These are phyloP conservation scores for Myriangium duriaei DNA, from an alignment of 2,329 filamentous ascomycete genomes.

Conservation along the genomic window DNA sequence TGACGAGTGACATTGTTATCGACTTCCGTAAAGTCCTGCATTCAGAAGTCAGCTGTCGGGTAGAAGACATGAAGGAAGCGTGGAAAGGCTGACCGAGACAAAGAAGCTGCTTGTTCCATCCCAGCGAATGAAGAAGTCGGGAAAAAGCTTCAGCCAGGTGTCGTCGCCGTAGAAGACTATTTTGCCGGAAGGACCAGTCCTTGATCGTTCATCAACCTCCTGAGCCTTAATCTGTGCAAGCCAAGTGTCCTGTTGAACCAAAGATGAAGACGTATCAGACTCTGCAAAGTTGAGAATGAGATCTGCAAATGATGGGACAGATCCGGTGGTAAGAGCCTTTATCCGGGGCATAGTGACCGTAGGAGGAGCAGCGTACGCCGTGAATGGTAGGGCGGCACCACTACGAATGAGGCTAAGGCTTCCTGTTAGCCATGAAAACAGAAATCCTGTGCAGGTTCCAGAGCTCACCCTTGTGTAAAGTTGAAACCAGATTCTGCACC, in stretches of 20 bases:
- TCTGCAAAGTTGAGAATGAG: slow-evolving; percentile 95
- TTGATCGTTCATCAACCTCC: slow-evolving; percentile 15
- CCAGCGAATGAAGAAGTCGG: slow-evolving; percentile 67
- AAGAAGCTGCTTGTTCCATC: slow-evolving; percentile 98
- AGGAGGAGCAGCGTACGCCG: slow-evolving; percentile 87
- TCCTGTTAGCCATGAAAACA: neutral
- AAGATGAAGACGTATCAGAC: slow-evolving; percentile 76
- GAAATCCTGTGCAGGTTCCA: no score
- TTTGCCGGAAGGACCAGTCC: slow-evolving; percentile 40
- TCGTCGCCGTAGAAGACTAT: slow-evolving; percentile 95
- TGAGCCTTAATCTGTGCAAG: slow-evolving; percentile 68
- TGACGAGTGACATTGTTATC: slow-evolving; percentile 95
- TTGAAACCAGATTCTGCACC: slow-evolving; percentile 65
- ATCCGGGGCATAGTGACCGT: slow-evolving; percentile 97
- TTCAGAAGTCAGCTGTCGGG: slow-evolving; percentile 25
- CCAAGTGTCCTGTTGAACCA: slow-evolving; percentile 89
- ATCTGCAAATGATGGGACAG: slow-evolving; percentile 95
- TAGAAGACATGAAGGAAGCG: slow-evolving; percentile 6
- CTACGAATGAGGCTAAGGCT: slow-evolving; percentile 60
- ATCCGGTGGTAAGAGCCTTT: slow-evolving; percentile 94
- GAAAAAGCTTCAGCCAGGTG: slow-evolving; percentile 96
- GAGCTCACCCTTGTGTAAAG: slow-evolving; percentile 79
- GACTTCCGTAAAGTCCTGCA: slow-evolving; percentile 89
- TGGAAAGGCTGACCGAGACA: slow-evolving; percentile 58
- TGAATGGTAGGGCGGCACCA: slow-evolving; percentile 81